phyloP scores from a whole-genome alignment of 1,139 yeast genomes.

The Yamadazyma diddensiae region DNA sequence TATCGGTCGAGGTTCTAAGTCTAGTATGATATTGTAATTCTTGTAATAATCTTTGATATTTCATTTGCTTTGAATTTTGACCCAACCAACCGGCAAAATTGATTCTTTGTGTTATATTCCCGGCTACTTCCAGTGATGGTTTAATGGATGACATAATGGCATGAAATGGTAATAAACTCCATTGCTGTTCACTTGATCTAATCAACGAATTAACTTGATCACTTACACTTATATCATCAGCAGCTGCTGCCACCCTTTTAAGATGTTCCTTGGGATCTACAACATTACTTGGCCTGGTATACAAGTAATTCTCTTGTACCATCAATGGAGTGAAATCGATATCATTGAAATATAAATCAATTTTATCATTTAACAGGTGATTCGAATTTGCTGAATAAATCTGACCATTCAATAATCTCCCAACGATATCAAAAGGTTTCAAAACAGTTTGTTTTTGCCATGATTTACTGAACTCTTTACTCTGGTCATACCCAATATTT shows the following conservation, averaged over 20 bases:
- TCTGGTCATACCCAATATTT: slow-evolving; percentile 50
- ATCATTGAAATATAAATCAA: slow-evolving; percentile 89
- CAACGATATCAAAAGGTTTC: slow-evolving; percentile 89
- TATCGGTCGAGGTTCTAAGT: slow-evolving; percentile 73
- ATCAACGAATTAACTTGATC: slow-evolving; percentile 80
- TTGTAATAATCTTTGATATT: slow-evolving; percentile 74
- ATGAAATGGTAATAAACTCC: slow-evolving; percentile 94
- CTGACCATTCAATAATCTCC: slow-evolving; percentile 62
- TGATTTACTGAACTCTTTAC: slow-evolving; percentile 53
- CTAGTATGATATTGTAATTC: slow-evolving; percentile 89
- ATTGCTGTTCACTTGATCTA: slow-evolving; percentile 89
- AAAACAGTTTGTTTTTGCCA: slow-evolving; percentile 92
- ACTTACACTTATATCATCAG: slow-evolving; percentile 78
- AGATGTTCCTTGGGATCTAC: slow-evolving; percentile 48
- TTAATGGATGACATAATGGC: slow-evolving; percentile 83
- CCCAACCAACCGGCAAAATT: slow-evolving; percentile 90
- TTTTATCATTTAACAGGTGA: slow-evolving; percentile 72
- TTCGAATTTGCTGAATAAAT: slow-evolving; percentile 53
- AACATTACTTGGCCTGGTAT: slow-evolving; percentile 55
- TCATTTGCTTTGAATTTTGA: slow-evolving; percentile 80
- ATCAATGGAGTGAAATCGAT: slow-evolving; percentile 92
- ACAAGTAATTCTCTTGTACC: slow-evolving; percentile 91
- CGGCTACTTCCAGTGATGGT: slow-evolving; percentile 78
- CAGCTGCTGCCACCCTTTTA: slow-evolving; percentile 69
- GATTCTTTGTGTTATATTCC: slow-evolving; percentile 64